Conservation (phyloP, 192 early-diverging fungal species). For the Linnemannia zychae region DNA sequence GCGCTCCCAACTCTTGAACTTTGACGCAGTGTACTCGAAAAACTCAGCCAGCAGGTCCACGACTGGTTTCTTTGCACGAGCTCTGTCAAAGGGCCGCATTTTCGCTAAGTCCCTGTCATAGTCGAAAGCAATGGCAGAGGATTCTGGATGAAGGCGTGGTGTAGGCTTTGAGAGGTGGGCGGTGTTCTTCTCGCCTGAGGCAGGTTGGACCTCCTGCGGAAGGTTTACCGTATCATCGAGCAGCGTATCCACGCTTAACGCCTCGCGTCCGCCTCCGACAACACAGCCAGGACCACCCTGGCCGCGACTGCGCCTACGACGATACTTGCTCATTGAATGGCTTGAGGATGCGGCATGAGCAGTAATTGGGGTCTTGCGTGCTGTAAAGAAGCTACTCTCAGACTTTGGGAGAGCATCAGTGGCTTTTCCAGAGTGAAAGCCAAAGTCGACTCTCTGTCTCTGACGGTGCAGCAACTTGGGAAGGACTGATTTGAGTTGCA, state of each 20-base stretch:
- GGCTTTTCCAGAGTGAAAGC: background rate
- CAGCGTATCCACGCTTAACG: background rate
- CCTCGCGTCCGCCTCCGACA: background rate
- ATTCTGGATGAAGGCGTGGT: background rate
- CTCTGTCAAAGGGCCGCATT: background rate
- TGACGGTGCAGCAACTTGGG: background rate
- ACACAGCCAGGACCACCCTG: background rate
- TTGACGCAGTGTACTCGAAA: background rate
- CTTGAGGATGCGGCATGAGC: background rate
- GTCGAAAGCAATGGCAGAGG: background rate
- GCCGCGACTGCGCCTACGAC: background rate
- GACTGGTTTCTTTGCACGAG: background rate
- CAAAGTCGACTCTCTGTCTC: background rate
- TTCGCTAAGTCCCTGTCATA: background rate
- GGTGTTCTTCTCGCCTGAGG: background rate
- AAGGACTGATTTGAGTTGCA: background rate
- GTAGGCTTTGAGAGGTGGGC: background rate
- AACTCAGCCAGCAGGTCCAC: background rate
- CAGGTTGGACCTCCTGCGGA: background rate
- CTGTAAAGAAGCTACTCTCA: background rate
- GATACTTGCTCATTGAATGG: background rate
- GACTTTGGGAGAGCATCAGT: background rate
- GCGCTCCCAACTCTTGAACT: background rate
- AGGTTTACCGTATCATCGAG: background rate
- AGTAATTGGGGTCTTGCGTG: too few species aligned